A percentile compares a stretch with the other conserved stretches of the same genome.
Evolutionary conservation across 2,329 filamentous ascomycete species (phyloP).

Genomic region (Colletotrichum liaoningense): DNA sequence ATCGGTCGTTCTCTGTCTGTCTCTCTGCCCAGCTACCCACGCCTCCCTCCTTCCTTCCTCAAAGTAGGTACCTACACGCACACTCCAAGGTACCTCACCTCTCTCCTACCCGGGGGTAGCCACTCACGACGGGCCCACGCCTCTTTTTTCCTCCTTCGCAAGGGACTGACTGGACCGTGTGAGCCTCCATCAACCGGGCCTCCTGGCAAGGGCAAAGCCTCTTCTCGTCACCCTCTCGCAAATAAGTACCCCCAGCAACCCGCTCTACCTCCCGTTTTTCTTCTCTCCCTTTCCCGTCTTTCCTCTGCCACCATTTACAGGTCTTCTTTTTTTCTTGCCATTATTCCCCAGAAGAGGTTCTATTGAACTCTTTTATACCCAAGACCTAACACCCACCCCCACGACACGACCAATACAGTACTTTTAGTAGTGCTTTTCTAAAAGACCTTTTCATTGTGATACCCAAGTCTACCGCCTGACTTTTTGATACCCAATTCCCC

Average conservation of each 20-base stretch:
- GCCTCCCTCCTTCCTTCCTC: not conserved
- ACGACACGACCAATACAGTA: conserved; percentile 40
- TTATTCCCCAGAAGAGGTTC: conserved; percentile 45
- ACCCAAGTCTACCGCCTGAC: conserved; percentile 53
- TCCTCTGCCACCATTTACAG: conserved; percentile 44
- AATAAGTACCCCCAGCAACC: conserved; percentile 55
- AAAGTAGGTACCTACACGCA: not conserved
- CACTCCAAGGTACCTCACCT: not conserved
- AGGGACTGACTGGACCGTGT: conserved; percentile 34
- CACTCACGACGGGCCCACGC: conserved; percentile 32
- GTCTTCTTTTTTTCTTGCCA: conserved; percentile 43
- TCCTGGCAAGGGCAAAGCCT: conserved; percentile 34
- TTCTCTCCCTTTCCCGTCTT: conserved; percentile 42
- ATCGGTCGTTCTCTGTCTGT: not conserved
- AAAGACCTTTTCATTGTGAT: conserved; percentile 62
- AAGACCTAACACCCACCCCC: conserved; percentile 8
- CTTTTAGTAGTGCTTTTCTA: conserved; percentile 45
- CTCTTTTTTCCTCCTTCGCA: conserved; percentile 27
- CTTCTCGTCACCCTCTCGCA: conserved; percentile 26
- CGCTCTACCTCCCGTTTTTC: conserved; percentile 43
- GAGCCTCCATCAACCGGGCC: conserved; percentile 29
- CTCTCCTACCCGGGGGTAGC: conserved; percentile 3
- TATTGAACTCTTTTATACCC: conserved; percentile 41
- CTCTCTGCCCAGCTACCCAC: not conserved
- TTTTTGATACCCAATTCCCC: conserved; percentile 52